A percentile compares a stretch with the other conserved stretches of the same genome.
Evolutionary conservation across 2,329 filamentous ascomycete species (phyloP).

Genomic region (Ploettnerulaceae sp.): DNA sequence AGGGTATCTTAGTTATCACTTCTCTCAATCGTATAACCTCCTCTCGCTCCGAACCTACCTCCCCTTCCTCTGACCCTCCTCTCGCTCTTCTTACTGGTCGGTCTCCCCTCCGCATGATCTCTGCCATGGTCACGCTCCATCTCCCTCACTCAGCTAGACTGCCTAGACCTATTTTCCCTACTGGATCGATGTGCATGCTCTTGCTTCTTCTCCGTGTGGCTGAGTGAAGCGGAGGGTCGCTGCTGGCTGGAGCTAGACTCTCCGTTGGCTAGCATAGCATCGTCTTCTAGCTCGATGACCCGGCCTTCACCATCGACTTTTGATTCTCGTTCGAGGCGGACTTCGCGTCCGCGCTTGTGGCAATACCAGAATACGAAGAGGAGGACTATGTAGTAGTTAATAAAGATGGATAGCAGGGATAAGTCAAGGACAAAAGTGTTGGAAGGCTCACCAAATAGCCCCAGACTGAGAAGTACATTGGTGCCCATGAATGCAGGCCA

Average conservation of each 20-base stretch:
- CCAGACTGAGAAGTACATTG: conserved; percentile 86
- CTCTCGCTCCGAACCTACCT: conserved; percentile 3
- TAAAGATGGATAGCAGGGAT: conserved; percentile 7
- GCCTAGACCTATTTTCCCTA: not conserved
- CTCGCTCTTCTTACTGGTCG: conserved; percentile 7
- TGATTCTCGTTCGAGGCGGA: conserved; percentile 50
- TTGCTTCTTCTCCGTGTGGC: too few relatives aligned
- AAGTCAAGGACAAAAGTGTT: not conserved
- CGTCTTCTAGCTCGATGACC: conserved; percentile 26
- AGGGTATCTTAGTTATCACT: conserved; percentile 10
- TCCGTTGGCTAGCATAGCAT: conserved; percentile 17
- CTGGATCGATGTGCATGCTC: conserved; percentile 2
- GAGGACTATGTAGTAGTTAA: conserved; percentile 49
- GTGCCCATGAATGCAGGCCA: conserved; percentile 91
- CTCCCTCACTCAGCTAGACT: conserved; percentile 4
- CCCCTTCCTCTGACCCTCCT: conserved; percentile 1
- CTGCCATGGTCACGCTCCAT: conserved; percentile 1
- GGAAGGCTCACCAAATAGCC: conserved; percentile 71
- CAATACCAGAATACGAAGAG: conserved; percentile 98
- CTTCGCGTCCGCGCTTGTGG: conserved; percentile 88
- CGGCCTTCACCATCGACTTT: conserved; percentile 26
- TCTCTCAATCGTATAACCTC: conserved; percentile 1
- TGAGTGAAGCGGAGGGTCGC: not conserved
- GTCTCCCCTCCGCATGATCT: conserved; percentile 7
- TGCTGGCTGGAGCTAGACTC: conserved; percentile 7